phyloP scores from a whole-genome alignment of 805 yeast genomes.

The Martiniozyma abietophila region DNA sequence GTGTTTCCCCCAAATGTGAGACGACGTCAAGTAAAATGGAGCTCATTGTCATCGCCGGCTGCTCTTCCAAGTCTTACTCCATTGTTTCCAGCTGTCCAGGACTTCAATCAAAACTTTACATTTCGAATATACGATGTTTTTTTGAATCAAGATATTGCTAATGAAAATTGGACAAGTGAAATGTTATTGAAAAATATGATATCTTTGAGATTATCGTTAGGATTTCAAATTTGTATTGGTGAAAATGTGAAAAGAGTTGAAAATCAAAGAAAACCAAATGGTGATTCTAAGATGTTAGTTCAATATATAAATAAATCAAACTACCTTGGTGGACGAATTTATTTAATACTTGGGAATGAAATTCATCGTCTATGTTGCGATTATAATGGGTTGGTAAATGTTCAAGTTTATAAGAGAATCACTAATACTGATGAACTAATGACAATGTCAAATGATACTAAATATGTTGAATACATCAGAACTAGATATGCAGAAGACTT shows the following conservation, averaged over 20 bases:
- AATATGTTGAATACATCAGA: constrained; percentile 51
- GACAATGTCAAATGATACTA: constrained; percentile 16
- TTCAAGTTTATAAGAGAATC: constrained; percentile 55
- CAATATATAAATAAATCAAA: constrained; percentile 43
- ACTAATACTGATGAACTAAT: constrained; percentile 13
- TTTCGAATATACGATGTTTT: constrained; percentile 78
- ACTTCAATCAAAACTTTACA: constrained; percentile 63
- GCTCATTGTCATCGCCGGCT: constrained; percentile 88
- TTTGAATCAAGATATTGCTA: constrained; percentile 48
- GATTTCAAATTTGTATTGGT: constrained; percentile 86
- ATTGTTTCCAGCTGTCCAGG: constrained; percentile 61
- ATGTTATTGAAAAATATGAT: constrained; percentile 82
- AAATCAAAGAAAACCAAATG: constrained; percentile 43
- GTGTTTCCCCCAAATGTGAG: constrained; percentile 71
- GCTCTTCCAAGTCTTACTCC: constrained; percentile 77
- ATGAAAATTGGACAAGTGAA: constrained; percentile 40
- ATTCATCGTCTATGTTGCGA: constrained; percentile 78
- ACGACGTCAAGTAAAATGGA: constrained; percentile 76
- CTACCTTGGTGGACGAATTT: constrained; percentile 53
- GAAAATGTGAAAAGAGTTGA: constrained; percentile 59
- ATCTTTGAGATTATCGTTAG: constrained; percentile 68
- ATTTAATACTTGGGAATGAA: constrained; percentile 70
- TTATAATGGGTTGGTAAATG: constrained; percentile 61
- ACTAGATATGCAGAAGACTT: constrained; percentile 71
- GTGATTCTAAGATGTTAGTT: constrained; percentile 41